These are phyloP conservation scores for Zhuliangozyma parablackwelliae DNA, from an alignment of 1,139 yeast genomes.

Conservation along the genomic window DNA sequence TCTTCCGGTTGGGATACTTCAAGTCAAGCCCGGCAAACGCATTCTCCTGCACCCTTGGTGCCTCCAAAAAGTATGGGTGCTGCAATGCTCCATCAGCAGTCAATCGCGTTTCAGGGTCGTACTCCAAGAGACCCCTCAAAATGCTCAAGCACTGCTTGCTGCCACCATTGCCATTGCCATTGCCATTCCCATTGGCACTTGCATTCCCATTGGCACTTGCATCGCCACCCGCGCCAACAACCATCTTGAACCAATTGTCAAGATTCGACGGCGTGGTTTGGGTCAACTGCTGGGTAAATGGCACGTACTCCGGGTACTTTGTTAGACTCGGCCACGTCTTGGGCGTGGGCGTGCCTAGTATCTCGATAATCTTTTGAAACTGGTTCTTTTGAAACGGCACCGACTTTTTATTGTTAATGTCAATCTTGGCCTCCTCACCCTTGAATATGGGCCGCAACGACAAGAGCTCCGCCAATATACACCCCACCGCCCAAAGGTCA, in stretches of 20 bases:
- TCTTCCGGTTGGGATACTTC: constrained; percentile 68
- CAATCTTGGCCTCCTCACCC: constrained; percentile 97
- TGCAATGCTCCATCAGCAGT: constrained; percentile 71
- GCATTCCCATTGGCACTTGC: too few species aligned
- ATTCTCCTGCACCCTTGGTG: constrained; percentile 64
- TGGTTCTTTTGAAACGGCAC: constrained; percentile 95
- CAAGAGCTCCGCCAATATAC: constrained; percentile 87
- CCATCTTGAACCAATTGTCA: constrained; percentile 78
- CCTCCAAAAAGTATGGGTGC: constrained; percentile 71
- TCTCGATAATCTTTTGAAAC: constrained; percentile 82
- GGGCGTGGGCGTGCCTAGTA: constrained; percentile 79
- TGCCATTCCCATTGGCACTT: too few species aligned
- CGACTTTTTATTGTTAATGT: constrained; percentile 68
- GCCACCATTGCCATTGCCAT: too few species aligned
- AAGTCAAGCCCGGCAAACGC: constrained; percentile 63
- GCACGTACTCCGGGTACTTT: constrained; percentile 79
- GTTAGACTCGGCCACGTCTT: constrained; percentile 74
- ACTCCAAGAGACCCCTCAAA: constrained; percentile 60
- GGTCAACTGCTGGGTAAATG: constrained; percentile 51
- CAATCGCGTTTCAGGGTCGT: constrained; percentile 74
- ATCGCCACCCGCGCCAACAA: constrained; percentile 46
- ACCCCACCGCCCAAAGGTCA: constrained; percentile 96
- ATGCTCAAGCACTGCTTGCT: constrained; percentile 66
- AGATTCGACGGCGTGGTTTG: constrained; percentile 63
- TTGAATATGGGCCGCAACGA: constrained; percentile 90